A percentile compares a stretch with the other conserved stretches of the same genome.
These are phyloP conservation scores for Aspergillus ochraceus DNA, from an alignment of 2,329 filamentous ascomycete species.

Conservation along the genomic window DNA sequence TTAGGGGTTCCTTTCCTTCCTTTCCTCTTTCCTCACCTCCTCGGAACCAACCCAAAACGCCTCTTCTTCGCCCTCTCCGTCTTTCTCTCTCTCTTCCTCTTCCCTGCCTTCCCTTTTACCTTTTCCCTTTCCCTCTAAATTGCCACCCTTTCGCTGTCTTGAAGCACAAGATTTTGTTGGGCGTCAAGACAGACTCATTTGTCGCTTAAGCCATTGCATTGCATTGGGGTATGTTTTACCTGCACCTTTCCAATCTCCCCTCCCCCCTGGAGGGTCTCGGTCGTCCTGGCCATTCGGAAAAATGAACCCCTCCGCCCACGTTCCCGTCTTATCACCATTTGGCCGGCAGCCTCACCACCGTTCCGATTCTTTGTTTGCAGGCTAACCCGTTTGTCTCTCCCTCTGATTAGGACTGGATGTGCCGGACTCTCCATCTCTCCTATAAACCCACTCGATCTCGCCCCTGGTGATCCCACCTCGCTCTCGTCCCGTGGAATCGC, in stretches of 20 bases:
- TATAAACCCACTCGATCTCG: conserved; percentile 11
- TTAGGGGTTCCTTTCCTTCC: conserved; percentile 1
- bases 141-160: not conserved
- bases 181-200: not conserved
- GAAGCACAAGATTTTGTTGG: too few species aligned
- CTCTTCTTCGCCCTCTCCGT: not conserved
- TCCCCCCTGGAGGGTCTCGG: conserved; percentile 2
- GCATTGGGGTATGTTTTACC: conserved; percentile 19
- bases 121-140: not conserved
- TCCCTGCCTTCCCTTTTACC: not conserved
- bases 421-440: conserved; percentile 7
- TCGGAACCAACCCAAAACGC: conserved; percentile 6
- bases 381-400: conserved; percentile 13
- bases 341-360: conserved; percentile 10
- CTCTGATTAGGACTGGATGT: conserved; percentile 14
- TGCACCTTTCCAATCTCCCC: not conserved
- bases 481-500: not conserved
- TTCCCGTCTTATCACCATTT: conserved; percentile 7
- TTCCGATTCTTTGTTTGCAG: conserved; percentile 11
- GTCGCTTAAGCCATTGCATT: conserved; percentile 7
- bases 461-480: not conserved
- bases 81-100: not conserved
- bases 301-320: conserved; percentile 22
- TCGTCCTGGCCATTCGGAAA: conserved; percentile 11
- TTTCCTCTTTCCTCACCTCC: conserved; percentile 2